Evolutionary conservation across 441 rosid genomes (phyloP), one percentile per base, ranked within the genome.

Genomic region (Viola pubescens): DNA sequence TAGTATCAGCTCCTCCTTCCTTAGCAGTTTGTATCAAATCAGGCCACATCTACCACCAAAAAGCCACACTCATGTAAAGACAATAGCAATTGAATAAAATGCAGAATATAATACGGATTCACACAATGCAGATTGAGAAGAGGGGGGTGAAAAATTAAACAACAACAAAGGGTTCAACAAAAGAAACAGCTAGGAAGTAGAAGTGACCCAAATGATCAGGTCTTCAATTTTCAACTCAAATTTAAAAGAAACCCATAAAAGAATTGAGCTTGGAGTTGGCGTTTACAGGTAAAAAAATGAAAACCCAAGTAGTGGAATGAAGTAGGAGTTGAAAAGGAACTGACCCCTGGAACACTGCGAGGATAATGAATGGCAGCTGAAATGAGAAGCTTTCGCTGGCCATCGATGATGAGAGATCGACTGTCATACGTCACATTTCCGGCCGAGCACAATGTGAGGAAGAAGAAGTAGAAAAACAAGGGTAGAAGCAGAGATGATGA

Each of bases 321-420:
- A 39, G 10, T 7, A 34, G 10, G 37, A 12, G 47, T 2, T 54
- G 58, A 39, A 41, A 52, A 39, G 47, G 48, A 19, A 71, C 83
- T 54, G 11, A 91, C 98, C 76, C 67, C 94, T 49, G 98, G 98
- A 59, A 89, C 96, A 38, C 98, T 92, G 56, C 98, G 92, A 38
- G 98, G 98, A 58, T 89, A 89, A 66, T 92, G 98, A 82, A 92
- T 87, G 69, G 98, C 71, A 60, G 97, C 97, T 10, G 98, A 92
- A 63, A 92, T 79, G 70, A 92, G 74, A 57, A 92, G 95, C 85
- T 86, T 86, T 48, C 88, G 73, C 54, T 83, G 80, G 58, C 87
- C 91, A 63, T 87, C 77, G 59, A 92, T 79, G 66, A 87, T 67
- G 46, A 87, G 82, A 67, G 98, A 92, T 47, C 92, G 94, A 59